Evolutionary conservation across 345 rosid species (phyloP), one percentile per base, ranked within the genome.

Genomic region (Atalantia buxifolia): DNA sequence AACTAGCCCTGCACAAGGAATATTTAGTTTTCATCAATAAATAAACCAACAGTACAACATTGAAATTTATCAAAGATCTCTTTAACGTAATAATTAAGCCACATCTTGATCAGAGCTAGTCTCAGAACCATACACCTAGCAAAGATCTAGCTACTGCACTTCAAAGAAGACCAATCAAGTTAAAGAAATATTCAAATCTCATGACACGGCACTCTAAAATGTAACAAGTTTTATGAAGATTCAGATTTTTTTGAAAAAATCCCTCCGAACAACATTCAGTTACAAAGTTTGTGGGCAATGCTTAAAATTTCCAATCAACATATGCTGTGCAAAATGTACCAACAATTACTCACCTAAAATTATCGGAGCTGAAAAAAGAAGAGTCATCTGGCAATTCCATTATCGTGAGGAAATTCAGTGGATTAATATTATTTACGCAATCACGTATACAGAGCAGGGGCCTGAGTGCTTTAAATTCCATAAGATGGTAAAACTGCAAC

Each of bases 351-450:
- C 74, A 95, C 98, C 97, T 92, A 87, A 96, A 96, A 78, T 82
- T 71, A 83, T 92, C 91, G 9, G 99, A 90, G 83, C 86, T 82
- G 84, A 94, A 96, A 88, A 82, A 89, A 5, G 89, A 75, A 14
- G 90, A 79, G 38, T 91, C 87, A 56, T 91, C 92, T 14, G 93
- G 87, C 90, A 85, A 80, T 79, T 85, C 87, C 92, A 91, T 86
- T 72, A 92, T 80, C 80, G 36, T 25, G 25, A 91, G 79, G 80
- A 96, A 86, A 90, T 94, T 89, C 66, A 94, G 57, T 80, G 94
- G 97, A 81, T 75, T 66, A 60, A 91, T 85, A 76, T 92, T 92
- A 57, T 78, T 80, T 68, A 86, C 79, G 8, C 60, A 45, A 74
- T 85, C 83, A 56, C 71, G 77, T 55, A 90, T 63, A 66, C 78